Percentiles rank a stretch among this genome's conserved stretches.
phyloP scores from a whole-genome alignment of 176 grass and related monocot genomes.

The Aegilops longissima region DNA sequence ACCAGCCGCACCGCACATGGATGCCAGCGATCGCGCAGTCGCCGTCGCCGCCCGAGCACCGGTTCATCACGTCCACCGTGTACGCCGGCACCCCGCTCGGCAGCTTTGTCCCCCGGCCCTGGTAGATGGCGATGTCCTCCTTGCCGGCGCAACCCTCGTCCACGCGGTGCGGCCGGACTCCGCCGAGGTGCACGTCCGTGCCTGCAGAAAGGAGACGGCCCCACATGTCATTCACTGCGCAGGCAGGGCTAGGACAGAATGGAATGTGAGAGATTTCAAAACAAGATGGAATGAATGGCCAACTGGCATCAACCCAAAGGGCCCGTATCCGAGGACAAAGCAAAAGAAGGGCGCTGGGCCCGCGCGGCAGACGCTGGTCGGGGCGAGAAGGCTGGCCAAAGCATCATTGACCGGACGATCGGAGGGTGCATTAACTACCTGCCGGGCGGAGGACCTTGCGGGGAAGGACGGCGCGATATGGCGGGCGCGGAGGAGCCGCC shows the following conservation, averaged over 20 bases:
- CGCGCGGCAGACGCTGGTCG: conserved; percentile 19
- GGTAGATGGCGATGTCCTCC: conserved; percentile 55
- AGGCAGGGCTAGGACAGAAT: conserved; percentile 21
- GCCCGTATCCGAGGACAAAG: conserved; percentile 9
- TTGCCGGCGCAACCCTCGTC: conserved; percentile 45
- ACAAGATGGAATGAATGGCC: neutral
- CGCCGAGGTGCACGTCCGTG: neutral
- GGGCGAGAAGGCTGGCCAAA: conserved; percentile 3
- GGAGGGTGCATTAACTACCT: conserved; percentile 36
- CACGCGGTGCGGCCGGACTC: conserved; percentile 9
- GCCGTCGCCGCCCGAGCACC: conserved; percentile 28
- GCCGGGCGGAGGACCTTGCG: conserved; percentile 43
- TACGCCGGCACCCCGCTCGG: conserved; percentile 53
- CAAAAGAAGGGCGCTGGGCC: neutral
- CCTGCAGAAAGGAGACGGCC: neutral
- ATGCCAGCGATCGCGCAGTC: conserved; percentile 58
- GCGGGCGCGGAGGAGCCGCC: conserved; percentile 23
- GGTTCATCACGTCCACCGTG: conserved; percentile 82
- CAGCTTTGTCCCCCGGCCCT: conserved; percentile 16
- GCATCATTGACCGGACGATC: neutral
- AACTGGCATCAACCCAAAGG: neutral
- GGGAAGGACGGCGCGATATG: conserved; percentile 22
- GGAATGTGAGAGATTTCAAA: neutral
- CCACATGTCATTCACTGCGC: neutral
- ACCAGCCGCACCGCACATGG: conserved; percentile 91